Evolutionary conservation across 2,329 filamentous ascomycete species (phyloP), one percentile per base, ranked within the genome.

Genomic region (Penicillium sp.): DNA sequence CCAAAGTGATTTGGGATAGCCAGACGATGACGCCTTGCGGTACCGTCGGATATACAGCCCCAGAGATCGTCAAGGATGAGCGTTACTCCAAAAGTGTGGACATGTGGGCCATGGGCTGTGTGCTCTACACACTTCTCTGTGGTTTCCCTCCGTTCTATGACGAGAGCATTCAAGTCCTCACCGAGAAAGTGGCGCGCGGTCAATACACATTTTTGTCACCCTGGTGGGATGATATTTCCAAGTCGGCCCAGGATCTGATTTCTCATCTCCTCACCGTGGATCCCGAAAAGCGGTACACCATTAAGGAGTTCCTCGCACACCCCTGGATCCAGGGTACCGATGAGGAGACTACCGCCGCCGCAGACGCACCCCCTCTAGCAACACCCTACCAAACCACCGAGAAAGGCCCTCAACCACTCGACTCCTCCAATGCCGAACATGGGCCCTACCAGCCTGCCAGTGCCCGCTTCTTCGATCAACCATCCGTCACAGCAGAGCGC

Each of bases 1-100:
- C 93, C 61, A 99, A 99, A 77, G 89, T 99, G 63, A 91, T 99
- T 16, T 99, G 94, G 94, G 94, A 97, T 67, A 94, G 86, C 65
- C 90, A 96, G 71, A 99, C 94, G 10, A 97, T 97, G 90, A 99
- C 94, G 3, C 94, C 94, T n/a, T 99, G 94, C 73, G 94, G 94
- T 55, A 99, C 94, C 0, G 94, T 97, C 55, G 94, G 94, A 41
- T 99, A 99, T 77, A 97, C 94, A 4, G 94, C 94, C 4, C 94
- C 94, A 8, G 94, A 99, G 72, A 99, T 99, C 60, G 94, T 99
- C 72, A 97, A 97, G 77, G 94, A 99, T 75, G 94, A 99, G 77
- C 86, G 92, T 22, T 99, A 99, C 75, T 97, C 93, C 36, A 99
- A 97, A 80, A 95, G 91, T 49, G 94, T 99, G 43, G 94, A 99